A percentile compares a stretch with the other conserved stretches of the same genome.
phyloP scores from a whole-genome alignment of 805 yeast genomes.

The Priceomyces medius region DNA sequence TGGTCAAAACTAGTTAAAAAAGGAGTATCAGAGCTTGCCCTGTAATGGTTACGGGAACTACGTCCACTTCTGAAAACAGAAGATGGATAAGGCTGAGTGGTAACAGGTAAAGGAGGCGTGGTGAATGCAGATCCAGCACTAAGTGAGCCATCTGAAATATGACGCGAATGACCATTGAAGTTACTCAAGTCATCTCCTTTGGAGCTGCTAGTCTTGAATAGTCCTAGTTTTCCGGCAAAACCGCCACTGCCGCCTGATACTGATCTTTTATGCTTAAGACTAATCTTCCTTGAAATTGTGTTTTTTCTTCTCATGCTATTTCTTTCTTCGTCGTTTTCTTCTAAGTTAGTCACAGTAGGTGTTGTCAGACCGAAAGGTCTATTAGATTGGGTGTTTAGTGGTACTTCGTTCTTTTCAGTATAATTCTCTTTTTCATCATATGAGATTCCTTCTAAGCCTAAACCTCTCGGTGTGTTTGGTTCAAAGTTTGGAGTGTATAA shows the following conservation, averaged over 20 bases:
- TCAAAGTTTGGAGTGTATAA: conserved; percentile 5
- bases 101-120: conserved; percentile 46
- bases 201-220: conserved; percentile 26
- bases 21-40: conserved; percentile 47
- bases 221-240: conserved; percentile 26
- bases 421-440: conserved; percentile 14
- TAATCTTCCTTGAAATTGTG: conserved; percentile 27
- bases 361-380: conserved; percentile 16
- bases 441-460: conserved; percentile 40
- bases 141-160: conserved; percentile 40
- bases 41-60: conserved; percentile 27
- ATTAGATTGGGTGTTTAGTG: conserved; percentile 4
- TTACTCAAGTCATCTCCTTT: conserved; percentile 12
- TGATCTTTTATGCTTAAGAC: conserved; percentile 42
- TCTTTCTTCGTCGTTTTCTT: conserved; percentile 16
- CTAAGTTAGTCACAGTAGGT: conserved; percentile 38
- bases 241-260: conserved; percentile 35
- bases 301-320: conserved; percentile 22
- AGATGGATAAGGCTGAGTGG: conserved; percentile 18
- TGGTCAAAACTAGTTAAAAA: conserved; percentile 20
- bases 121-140: conserved; percentile 30
- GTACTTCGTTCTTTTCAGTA: conserved; percentile 2
- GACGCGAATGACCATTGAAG: conserved; percentile 33
- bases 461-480: conserved; percentile 29
- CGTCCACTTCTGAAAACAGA: conserved; percentile 5